phyloP scores from a whole-genome alignment of 2,329 filamentous ascomycete species.

The Colletotrichum filicis region DNA sequence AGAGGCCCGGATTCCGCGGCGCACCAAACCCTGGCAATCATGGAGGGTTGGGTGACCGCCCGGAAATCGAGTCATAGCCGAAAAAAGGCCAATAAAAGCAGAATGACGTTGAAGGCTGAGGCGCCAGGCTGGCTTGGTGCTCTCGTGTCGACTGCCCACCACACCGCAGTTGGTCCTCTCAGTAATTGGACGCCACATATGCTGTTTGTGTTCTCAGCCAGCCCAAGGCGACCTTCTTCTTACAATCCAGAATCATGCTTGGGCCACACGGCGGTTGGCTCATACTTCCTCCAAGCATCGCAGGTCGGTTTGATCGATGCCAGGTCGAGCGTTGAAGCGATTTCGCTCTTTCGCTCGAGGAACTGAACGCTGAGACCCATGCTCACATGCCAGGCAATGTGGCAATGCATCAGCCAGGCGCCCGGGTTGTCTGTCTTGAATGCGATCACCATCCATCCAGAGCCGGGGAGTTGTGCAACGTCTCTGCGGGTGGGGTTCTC shows the following conservation, averaged over 20 bases:
- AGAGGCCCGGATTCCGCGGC: neutral
- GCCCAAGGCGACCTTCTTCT: neutral
- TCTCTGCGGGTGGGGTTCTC: slow-evolving; percentile 59
- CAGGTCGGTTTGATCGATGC: slow-evolving; percentile 34
- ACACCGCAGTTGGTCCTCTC: neutral
- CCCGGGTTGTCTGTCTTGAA: slow-evolving; percentile 63
- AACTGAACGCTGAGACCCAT: slow-evolving; percentile 64
- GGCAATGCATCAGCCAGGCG: slow-evolving; percentile 58
- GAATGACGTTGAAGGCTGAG: slow-evolving; percentile 4
- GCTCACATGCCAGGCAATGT: slow-evolving; percentile 61
- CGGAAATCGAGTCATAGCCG: neutral
- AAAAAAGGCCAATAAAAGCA: neutral
- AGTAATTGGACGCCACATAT: neutral
- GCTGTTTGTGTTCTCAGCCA: slow-evolving; percentile 10
- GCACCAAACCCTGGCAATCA: neutral
- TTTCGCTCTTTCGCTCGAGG: slow-evolving; percentile 48
- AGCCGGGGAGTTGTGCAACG: slow-evolving; percentile 53
- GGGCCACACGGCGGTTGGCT: slow-evolving; percentile 23
- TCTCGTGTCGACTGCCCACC: slow-evolving; percentile 12
- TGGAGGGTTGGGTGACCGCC: neutral
- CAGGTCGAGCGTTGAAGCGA: slow-evolving; percentile 29
- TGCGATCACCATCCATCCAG: slow-evolving; percentile 58
- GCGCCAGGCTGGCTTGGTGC: slow-evolving; percentile 7
- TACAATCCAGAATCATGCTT: slow-evolving; percentile 38
- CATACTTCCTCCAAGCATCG: slow-evolving; percentile 36